phyloP scores from a whole-genome alignment of 1,284 basidiomycete species.

The Boletellus dicymbophilus region DNA sequence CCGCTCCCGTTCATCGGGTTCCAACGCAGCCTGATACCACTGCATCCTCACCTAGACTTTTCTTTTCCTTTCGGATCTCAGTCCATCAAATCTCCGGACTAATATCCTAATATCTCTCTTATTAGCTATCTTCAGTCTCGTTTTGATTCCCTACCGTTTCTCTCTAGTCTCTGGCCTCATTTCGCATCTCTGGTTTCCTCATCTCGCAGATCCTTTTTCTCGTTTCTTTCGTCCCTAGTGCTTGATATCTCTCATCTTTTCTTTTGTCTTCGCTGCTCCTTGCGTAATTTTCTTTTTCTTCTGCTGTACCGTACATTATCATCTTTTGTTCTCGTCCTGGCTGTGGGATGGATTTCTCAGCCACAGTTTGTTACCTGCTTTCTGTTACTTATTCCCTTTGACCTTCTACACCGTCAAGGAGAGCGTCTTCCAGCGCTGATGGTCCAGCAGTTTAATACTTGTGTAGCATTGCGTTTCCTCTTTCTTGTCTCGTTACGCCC shows the following conservation, averaged over 20 bases:
- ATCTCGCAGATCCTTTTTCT: constrained; percentile 10
- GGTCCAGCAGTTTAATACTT: constrained; percentile 29
- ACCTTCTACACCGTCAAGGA: constrained; percentile 28
- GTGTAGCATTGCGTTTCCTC: constrained; percentile 35
- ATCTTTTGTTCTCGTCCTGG: constrained; percentile 23
- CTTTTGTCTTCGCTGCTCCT: constrained; percentile 27
- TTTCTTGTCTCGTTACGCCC: constrained; percentile 19
- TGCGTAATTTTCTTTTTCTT: constrained; percentile 30
- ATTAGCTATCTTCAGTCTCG: constrained; percentile 35
- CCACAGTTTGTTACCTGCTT: constrained; percentile 24
- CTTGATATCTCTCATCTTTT: constrained; percentile 8
- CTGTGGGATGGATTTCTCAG: constrained; percentile 36
- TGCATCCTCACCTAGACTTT: constrained; percentile 23
- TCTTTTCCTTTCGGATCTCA: constrained; percentile 21
- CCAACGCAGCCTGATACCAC: constrained; percentile 34
- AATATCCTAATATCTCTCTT: constrained; percentile 35
- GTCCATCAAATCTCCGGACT: constrained; percentile 28
- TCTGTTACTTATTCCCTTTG: constrained; percentile 35
- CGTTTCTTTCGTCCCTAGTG: constrained; percentile 14
- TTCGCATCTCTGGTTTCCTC: constrained; percentile 11
- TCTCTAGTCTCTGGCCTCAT: constrained; percentile 19
- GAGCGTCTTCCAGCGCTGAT: constrained; percentile 29
- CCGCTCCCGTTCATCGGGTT: constrained; percentile 35
- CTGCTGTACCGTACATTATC: constrained; percentile 35
- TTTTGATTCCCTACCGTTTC: constrained; percentile 16